Conservation (phyloP, 306 rosid species). For the Acacia melanoxylon region DNA sequence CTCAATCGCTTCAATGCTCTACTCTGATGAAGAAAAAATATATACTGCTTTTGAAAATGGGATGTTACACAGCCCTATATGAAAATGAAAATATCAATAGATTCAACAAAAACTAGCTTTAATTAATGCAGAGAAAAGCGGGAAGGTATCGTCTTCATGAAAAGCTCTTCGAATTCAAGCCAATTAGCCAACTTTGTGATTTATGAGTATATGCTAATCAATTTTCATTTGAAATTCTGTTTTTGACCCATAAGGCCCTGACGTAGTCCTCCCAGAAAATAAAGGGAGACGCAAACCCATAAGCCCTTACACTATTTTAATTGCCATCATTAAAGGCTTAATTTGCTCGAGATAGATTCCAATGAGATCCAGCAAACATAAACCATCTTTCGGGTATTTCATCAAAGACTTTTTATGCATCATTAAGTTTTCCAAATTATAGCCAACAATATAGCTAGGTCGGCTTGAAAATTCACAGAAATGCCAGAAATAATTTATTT, state of each 20-base stretch:
- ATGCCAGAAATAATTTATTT: neutral
- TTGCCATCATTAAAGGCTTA: neutral
- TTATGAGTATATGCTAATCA: too few relatives aligned
- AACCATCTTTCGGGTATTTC: neutral
- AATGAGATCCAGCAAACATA: neutral
- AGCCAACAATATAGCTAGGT: neutral
- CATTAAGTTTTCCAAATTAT: neutral
- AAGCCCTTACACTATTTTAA: too few relatives aligned
- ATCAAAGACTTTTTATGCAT: neutral
- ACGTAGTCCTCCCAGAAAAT: too few relatives aligned
- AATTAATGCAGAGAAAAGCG: neutral
- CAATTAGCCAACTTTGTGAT: neutral
- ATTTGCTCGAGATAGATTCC: neutral
- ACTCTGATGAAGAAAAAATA: too few relatives aligned
- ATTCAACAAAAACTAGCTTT: neutral
- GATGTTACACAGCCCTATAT: too few relatives aligned
- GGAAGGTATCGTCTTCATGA: neutral
- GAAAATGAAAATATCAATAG: too few relatives aligned
- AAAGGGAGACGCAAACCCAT: too few relatives aligned
- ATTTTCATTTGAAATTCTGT: too few relatives aligned
- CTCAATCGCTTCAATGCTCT: too few relatives aligned
- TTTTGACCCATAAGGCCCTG: too few relatives aligned
- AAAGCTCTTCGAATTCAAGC: neutral
- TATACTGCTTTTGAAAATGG: too few relatives aligned
- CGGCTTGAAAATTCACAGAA: neutral